Evolutionary conservation across 768 basidiomycete species (phyloP).

Genomic region (Podaxis pistillaris): DNA sequence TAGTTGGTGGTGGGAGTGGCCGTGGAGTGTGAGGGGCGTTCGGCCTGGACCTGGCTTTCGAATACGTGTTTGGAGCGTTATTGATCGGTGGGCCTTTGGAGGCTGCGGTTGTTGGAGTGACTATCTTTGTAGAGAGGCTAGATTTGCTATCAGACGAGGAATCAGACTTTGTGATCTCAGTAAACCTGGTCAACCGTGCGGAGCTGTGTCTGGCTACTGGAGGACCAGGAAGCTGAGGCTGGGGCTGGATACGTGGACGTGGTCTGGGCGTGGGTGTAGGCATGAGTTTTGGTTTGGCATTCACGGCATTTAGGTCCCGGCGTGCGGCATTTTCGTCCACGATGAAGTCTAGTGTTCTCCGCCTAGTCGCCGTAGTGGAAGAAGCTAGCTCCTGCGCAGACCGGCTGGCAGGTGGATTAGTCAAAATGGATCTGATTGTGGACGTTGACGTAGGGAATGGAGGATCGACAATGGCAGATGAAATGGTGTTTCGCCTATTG

Average conservation of each 20-base stretch:
- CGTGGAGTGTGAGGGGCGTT: neutral
- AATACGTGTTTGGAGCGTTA: too few species aligned
- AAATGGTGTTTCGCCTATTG: neutral
- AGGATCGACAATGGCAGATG: neutral
- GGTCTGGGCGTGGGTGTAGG: neutral
- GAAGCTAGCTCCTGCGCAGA: neutral
- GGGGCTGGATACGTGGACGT: neutral
- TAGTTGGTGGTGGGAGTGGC: neutral
- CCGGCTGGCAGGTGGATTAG: neutral
- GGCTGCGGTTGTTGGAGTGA: neutral
- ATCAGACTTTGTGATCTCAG: neutral
- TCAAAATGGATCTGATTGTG: neutral
- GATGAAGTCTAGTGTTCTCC: neutral
- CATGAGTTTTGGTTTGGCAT: neutral
- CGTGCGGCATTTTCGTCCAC: slow-evolving; percentile 8
- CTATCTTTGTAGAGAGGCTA: neutral
- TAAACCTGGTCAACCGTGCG: neutral
- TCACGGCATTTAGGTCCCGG: neutral
- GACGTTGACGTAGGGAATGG: neutral
- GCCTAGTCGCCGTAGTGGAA: neutral
- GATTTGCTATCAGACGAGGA: neutral
- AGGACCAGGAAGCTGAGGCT: neutral
- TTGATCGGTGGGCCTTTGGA: too few species aligned
- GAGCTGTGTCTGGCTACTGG: neutral
- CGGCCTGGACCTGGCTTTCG: too few species aligned